phyloP scores from a whole-genome alignment of 768 basidiomycete species.

The Suillus placidus region DNA sequence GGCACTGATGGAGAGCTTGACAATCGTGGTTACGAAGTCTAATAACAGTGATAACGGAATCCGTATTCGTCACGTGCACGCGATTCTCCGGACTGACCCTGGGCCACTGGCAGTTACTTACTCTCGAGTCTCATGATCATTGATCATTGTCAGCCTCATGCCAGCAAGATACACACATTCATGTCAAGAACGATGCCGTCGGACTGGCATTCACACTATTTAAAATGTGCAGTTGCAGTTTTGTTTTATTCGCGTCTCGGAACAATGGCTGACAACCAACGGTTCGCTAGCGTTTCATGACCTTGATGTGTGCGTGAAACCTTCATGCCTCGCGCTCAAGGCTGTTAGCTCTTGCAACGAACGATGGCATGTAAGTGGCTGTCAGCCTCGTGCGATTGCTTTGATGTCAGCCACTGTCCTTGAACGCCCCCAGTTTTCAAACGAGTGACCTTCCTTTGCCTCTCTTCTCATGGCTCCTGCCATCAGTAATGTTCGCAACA shows the following conservation, averaged over 20 bases:
- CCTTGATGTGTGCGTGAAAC: not conserved
- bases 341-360: not conserved
- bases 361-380: not conserved
- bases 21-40: not conserved
- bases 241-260: not conserved
- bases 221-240: not conserved
- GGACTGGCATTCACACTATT: not conserved
- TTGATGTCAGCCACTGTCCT: not conserved
- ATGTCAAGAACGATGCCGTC: not conserved
- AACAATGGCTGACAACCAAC: not conserved
- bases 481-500: not conserved
- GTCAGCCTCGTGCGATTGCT: not conserved
- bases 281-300: not conserved
- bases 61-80: not conserved
- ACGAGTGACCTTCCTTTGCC: not conserved
- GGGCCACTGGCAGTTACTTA: no score
- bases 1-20: conserved; percentile 1
- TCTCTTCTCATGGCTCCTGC: not conserved
- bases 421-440: not conserved
- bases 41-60: no score
- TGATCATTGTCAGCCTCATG: no score
- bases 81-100: not conserved
- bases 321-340: not conserved
- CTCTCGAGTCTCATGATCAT: not conserved
- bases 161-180: no score